phyloP scores from a whole-genome alignment of 2,329 filamentous ascomycete species.

The Stachybotrys elegans region DNA sequence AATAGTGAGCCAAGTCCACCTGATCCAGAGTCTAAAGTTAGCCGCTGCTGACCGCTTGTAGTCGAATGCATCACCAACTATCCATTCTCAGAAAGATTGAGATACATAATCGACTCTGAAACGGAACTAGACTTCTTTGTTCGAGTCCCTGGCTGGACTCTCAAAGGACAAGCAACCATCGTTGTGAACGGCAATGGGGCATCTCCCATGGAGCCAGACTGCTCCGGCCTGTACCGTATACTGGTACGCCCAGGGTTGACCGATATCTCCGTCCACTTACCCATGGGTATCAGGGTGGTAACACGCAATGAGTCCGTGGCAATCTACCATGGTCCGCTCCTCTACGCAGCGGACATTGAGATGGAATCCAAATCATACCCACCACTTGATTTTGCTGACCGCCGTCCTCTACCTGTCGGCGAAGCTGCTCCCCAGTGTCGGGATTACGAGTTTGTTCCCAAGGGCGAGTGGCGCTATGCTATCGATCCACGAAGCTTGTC shows the following conservation, averaged over 20 bases:
- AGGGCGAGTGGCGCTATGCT: conserved; percentile 18
- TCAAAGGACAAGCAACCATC: not conserved
- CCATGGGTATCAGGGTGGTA: conserved; percentile 8
- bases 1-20: not conserved
- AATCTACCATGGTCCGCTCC: conserved; percentile 33
- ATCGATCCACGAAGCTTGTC: conserved; percentile 11
- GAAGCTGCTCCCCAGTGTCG: conserved; percentile 18
- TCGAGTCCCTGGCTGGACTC: conserved; percentile 15
- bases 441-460: conserved; percentile 25
- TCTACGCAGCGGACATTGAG: conserved; percentile 31
- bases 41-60: conserved; percentile 17
- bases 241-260: conserved; percentile 6
- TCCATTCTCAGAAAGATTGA: conserved; percentile 22
- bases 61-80: conserved; percentile 42
- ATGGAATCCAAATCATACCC: conserved; percentile 11
- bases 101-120: conserved; percentile 19
- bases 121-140: conserved; percentile 16
- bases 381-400: conserved; percentile 15
- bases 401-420: conserved; percentile 3
- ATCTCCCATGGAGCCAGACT: not conserved
- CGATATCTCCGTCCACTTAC: conserved; percentile 10
- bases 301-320: conserved; percentile 26
- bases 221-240: not conserved
- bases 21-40: not conserved
- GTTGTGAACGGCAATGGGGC: not conserved